These are phyloP conservation scores for Solanum rostratum DNA, from an alignment of 257 asterid genomes.

Conservation along the genomic window DNA sequence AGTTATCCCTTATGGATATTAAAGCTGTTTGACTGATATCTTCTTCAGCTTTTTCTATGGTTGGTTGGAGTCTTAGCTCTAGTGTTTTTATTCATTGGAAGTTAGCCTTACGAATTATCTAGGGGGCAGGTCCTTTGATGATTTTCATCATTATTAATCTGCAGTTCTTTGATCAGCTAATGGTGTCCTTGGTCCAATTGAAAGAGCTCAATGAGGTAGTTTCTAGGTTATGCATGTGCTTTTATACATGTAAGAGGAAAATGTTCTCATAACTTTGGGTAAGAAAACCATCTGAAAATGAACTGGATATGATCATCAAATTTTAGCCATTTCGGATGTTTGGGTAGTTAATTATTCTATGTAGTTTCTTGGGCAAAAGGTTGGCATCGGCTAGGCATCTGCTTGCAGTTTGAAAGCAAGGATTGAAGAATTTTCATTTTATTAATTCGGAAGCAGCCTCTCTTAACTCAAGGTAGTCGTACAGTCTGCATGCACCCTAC, in stretches of 20 bases:
- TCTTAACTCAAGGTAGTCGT: too few species aligned
- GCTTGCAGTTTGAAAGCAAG: not conserved
- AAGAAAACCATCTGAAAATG: not conserved
- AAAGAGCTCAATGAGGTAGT: not conserved
- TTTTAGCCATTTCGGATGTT: not conserved
- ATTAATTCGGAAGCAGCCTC: not conserved
- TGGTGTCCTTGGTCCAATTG: not conserved
- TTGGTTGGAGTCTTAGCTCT: not conserved
- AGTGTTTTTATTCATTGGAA: not conserved
- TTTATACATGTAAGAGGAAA: not conserved
- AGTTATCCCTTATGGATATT: not conserved
- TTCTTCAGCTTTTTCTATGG: not conserved
- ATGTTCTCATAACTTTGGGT: not conserved
- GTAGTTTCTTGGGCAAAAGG: not conserved
- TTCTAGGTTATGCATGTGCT: not conserved
- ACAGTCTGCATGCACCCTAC: too few species aligned
- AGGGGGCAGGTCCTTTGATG: not conserved
- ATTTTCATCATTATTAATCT: not conserved
- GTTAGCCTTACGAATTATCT: not conserved
- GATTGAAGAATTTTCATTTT: not conserved
- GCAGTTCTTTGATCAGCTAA: not conserved
- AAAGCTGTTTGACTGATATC: not conserved
- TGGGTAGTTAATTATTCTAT: not conserved
- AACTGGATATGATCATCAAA: not conserved
- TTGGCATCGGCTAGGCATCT: not conserved